phyloP scores from a whole-genome alignment of 768 basidiomycete species.

The Infundibulicybe gibba region DNA sequence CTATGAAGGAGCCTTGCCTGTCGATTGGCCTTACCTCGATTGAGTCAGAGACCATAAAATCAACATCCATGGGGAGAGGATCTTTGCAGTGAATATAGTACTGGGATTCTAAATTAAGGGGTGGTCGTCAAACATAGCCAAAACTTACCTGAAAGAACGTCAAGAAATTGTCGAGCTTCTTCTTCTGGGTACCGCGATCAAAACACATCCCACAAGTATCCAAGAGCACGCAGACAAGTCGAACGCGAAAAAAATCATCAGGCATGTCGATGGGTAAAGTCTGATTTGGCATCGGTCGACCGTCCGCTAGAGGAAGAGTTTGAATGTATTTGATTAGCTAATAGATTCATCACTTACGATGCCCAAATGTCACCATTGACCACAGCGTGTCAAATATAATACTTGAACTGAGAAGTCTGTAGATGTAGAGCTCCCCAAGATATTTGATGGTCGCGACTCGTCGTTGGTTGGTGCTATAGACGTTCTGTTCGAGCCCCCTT shows the following conservation, averaged over 20 bases:
- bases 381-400: constrained; percentile 93
- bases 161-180: constrained; percentile 91
- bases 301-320: constrained; percentile 60
- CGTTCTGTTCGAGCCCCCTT: constrained; percentile 87
- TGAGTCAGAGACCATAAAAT: constrained; percentile 95
- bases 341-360: constrained; percentile 60
- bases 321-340: constrained; percentile 3
- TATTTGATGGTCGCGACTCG: constrained; percentile 91
- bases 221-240: constrained; percentile 87
- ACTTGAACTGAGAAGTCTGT: constrained; percentile 82
- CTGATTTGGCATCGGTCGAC: constrained; percentile 79
- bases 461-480: constrained; percentile 93
- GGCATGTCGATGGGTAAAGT: constrained; percentile 80
- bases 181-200: constrained; percentile 87
- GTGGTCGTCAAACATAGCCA: background rate
- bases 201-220: constrained; percentile 99
- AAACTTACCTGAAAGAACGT: constrained; percentile 85
- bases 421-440: constrained; percentile 96
- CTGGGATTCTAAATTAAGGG: constrained; percentile 23
- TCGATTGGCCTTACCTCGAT: constrained; percentile 59
- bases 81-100: constrained; percentile 91
- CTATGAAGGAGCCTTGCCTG: background rate
- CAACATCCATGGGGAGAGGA: constrained; percentile 92
- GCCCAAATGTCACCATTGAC: constrained; percentile 93
- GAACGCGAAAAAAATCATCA: constrained; percentile 93